These are phyloP conservation scores for Guyanaporus albipodus DNA, from an alignment of 768 basidiomycete species.

Conservation along the genomic window DNA sequence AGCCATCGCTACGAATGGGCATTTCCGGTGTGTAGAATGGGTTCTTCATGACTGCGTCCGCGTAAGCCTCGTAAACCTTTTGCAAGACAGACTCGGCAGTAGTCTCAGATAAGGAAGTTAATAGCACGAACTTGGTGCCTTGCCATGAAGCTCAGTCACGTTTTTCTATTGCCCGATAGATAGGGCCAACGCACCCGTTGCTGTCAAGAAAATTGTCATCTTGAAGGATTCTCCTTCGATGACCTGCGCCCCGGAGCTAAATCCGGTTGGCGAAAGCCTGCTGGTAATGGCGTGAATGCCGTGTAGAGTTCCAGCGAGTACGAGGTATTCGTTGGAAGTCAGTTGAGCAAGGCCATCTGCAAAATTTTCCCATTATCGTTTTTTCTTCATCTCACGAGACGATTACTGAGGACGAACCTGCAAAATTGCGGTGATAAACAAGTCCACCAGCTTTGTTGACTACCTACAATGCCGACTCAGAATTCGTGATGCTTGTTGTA, in stretches of 20 bases:
- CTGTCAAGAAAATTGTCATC: constrained; percentile 84
- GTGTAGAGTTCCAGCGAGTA: constrained; percentile 93
- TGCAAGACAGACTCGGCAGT: constrained; percentile 69
- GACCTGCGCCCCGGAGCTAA: constrained; percentile 86
- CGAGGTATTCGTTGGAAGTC: constrained; percentile 91
- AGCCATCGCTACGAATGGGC: constrained; percentile 91
- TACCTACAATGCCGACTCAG: constrained; percentile 46
- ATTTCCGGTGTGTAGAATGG: constrained; percentile 99
- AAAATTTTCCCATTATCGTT: constrained; percentile 1
- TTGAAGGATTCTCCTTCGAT: constrained; percentile 97
- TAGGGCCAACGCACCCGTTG: constrained; percentile 61
- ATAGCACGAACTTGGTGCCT: constrained; percentile 95
- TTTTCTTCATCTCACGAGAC: neutral
- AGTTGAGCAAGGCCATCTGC: constrained; percentile 88
- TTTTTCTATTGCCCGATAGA: neutral
- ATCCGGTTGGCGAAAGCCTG: constrained; percentile 76
- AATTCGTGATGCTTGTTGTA: neutral
- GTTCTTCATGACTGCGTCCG: constrained; percentile 97
- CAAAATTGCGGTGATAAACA: constrained; percentile 89
- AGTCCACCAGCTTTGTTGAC: constrained; percentile 99
- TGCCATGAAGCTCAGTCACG: constrained; percentile 1
- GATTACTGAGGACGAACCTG: constrained; percentile 48
- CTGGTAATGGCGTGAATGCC: constrained; percentile 99
- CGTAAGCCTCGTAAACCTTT: constrained; percentile 89
- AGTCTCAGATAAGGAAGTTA: constrained; percentile 76